Evolutionary conservation across 306 rosid species (phyloP).

Genomic region (Corylus avellana): DNA sequence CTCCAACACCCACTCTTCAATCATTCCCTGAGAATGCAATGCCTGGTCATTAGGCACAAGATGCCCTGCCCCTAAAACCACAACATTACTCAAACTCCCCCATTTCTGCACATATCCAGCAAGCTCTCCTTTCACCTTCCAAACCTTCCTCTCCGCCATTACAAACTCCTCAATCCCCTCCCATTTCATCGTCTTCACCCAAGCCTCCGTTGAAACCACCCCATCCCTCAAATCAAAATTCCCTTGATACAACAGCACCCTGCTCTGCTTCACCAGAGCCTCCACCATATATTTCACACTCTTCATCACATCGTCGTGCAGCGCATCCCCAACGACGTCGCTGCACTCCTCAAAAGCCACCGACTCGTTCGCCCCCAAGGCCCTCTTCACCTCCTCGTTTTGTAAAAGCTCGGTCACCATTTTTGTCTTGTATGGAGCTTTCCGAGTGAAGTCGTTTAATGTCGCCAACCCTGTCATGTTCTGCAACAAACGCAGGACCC

Average conservation of each 20-base stretch:
- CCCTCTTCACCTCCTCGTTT: constrained; percentile 39
- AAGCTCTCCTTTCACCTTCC: constrained; percentile 57
- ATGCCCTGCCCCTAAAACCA: constrained; percentile 79
- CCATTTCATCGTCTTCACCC: constrained; percentile 82
- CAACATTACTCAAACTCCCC: constrained; percentile 64
- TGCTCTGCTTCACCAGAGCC: constrained; percentile 46
- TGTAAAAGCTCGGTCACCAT: constrained; percentile 46
- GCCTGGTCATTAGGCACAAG: constrained; percentile 65
- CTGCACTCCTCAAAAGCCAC: constrained; percentile 50
- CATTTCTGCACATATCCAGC: constrained; percentile 83
- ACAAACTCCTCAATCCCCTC: constrained; percentile 49
- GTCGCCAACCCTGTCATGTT: constrained; percentile 76
- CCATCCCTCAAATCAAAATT: constrained; percentile 66
- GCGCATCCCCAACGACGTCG: constrained; percentile 37
- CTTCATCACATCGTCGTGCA: constrained; percentile 74
- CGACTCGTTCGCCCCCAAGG: constrained; percentile 46
- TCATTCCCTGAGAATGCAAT: constrained; percentile 70
- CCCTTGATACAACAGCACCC: constrained; percentile 70
- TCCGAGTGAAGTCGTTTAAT: constrained; percentile 53
- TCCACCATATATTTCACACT: constrained; percentile 73
- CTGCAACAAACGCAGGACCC: constrained; percentile 18
- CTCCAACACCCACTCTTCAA: constrained; percentile 75
- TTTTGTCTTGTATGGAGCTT: constrained; percentile 33
- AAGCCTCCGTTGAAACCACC: constrained; percentile 59
- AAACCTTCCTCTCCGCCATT: constrained; percentile 61